These are phyloP conservation scores for Penicillium oxalicum DNA, from an alignment of 2,329 filamentous ascomycete genomes.

Conservation along the genomic window DNA sequence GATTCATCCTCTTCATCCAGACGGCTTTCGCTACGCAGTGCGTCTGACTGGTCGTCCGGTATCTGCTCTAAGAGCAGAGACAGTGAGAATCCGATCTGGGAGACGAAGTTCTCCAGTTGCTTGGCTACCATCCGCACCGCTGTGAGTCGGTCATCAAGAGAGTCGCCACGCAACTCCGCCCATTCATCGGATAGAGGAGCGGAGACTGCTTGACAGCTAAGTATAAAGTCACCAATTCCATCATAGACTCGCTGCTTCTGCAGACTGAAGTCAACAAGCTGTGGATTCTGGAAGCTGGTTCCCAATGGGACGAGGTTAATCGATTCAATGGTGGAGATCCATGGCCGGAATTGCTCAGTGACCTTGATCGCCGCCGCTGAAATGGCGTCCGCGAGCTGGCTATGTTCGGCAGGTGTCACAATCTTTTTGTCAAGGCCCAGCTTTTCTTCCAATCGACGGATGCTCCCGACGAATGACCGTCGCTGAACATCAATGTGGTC, in stretches of 20 bases:
- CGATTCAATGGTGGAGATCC: constrained; percentile 84
- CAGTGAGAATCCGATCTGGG: constrained; percentile 80
- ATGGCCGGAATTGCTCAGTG: constrained; percentile 81
- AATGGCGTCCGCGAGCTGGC: constrained; percentile 72
- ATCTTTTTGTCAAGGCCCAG: constrained; percentile 73
- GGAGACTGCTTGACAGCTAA: constrained; percentile 85
- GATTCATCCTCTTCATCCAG: constrained; percentile 25
- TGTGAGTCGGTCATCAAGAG: constrained; percentile 77
- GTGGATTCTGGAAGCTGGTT: constrained; percentile 73
- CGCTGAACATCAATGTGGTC: constrained; percentile 82
- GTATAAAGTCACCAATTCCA: constrained; percentile 78
- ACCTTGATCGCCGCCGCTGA: constrained; percentile 73
- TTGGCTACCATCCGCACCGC: constrained; percentile 71
- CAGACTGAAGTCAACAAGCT: constrained; percentile 76
- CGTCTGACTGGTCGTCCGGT: constrained; percentile 47
- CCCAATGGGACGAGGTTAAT: constrained; percentile 78
- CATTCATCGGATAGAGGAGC: constrained; percentile 91
- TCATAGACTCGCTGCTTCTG: constrained; percentile 95
- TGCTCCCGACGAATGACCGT: constrained; percentile 74
- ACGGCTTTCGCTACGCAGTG: constrained; percentile 37
- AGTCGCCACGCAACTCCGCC: constrained; percentile 85
- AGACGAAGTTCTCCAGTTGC: constrained; percentile 78
- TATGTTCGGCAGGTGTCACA: constrained; percentile 70
- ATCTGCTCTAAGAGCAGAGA: constrained; percentile 82
- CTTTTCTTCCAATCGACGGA: constrained; percentile 81